Evolutionary conservation across 73 alveolate species (phyloP).

Genomic region (Paramecium tetraurelia): DNA sequence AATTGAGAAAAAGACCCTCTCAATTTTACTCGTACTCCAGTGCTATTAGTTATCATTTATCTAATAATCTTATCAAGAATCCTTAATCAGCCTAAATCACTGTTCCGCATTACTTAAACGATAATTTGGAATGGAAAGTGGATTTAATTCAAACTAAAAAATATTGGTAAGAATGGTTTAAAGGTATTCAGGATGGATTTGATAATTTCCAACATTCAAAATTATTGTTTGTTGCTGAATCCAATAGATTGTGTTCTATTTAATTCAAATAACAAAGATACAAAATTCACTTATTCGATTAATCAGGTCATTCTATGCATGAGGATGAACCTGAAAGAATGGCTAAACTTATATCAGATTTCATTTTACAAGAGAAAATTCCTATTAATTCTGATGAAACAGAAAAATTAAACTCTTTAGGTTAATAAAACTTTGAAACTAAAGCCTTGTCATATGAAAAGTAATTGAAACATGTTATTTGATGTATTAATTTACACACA

Average conservation of each 20-base stretch:
- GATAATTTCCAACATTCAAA: neutral
- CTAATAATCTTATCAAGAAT: neutral
- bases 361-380: neutral
- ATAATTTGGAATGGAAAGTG: constrained; percentile 16
- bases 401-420: neutral
- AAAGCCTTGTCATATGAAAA: neutral
- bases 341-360: neutral
- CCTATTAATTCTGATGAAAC: neutral
- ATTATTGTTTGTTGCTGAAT: neutral
- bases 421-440: neutral
- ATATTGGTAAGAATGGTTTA: neutral
- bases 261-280: neutral
- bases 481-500: neutral
- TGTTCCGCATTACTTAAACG: constrained; percentile 7
- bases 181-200: neutral
- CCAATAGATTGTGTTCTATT: neutral
- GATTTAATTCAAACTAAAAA: neutral
- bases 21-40: neutral
- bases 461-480: neutral
- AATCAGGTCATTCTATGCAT: constrained; percentile 2
- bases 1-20: neutral
- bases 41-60: neutral
- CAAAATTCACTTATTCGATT: neutral
- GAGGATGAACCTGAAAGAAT: constrained; percentile 8
- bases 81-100: neutral